Evolutionary conservation across 2,329 filamentous ascomycete genomes (phyloP), one percentile per base, ranked within the genome.

Genomic region (Remersonia thermophila): DNA sequence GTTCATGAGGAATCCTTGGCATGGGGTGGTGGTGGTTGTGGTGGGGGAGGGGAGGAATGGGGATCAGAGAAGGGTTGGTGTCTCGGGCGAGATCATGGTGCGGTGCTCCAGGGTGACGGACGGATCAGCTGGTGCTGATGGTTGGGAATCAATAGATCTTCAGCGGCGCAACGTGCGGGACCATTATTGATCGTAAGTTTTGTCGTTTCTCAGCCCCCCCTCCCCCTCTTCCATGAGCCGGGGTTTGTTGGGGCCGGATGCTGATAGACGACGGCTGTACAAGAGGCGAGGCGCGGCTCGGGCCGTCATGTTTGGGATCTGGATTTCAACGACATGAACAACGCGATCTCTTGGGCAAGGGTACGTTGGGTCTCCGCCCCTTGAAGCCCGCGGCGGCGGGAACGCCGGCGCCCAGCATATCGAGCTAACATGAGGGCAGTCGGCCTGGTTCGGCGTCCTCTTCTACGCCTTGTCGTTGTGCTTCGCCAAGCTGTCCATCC

Each of bases 401-500:
- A 12, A 20, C 8, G 13, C n/a, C n/a, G n/a, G n/a, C n/a, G n/a
- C n/a, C n/a, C n/a, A n/a, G n/a, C n/a, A n/a, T n/a, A n/a, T n/a
- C n/a, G n/a, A n/a, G n/a, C 18, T 6, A 31, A 28, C 15, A 12
- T 26, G 11, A 5, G 8, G 11, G 18, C 30, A 47, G 47, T 40
- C 49, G 2, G 47, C 47, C 2, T 53, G 50, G 49, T 50, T 49
- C 33, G 40, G 44, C 29, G 45, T 54, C 14, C 29, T 55, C 3
- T 50, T 45, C 32, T 54, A 54, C 41, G 44, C 46, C 31, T 42
- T 53, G 6, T 47, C 51, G 4, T 41, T 55, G 7, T 45, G 47
- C 16, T 48, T 51, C 30, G 49, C 49, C 36, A 54, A 53, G 35
- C 36, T 49, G n/a, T 50, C 45, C 12, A 49, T 54, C 35, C 34